Evolutionary conservation across 2,329 filamentous ascomycete species (phyloP).

Genomic region (Sclerotinia minor): DNA sequence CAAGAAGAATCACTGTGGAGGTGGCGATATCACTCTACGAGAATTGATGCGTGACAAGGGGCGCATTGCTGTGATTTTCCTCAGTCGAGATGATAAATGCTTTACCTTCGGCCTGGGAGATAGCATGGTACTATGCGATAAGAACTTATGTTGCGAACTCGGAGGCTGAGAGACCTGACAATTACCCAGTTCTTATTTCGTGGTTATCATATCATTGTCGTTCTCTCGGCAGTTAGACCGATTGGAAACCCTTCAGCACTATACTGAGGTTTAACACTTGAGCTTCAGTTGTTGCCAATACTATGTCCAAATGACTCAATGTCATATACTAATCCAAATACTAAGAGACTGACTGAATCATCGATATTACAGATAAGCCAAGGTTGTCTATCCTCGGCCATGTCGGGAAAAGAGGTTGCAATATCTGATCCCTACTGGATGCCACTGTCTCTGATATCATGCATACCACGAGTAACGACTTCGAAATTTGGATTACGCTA

Average conservation of each 20-base stretch:
- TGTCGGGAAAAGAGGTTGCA: neutral
- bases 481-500: no score
- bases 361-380: neutral
- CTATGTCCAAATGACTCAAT: neutral
- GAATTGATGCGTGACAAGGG: neutral
- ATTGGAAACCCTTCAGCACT: neutral
- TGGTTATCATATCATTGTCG: no score
- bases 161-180: fast-evolving
- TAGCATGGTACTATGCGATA: no score
- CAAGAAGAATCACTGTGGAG: no score
- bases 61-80: neutral
- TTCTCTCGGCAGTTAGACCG: neutral
- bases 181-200: neutral
- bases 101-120: neutral
- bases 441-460: neutral
- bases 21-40: no score
- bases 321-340: neutral
- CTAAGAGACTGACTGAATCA: neutral
- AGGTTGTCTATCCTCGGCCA: neutral
- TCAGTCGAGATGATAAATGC: neutral
- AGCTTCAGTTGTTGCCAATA: neutral
- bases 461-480: no score
- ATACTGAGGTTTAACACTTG: no score
- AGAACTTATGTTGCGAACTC: fast-evolving
- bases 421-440: neutral